Percentiles rank a stretch among this genome's conserved stretches.
phyloP scores from a whole-genome alignment of 2,329 filamentous ascomycete genomes.

The Diaporthe velutina region DNA sequence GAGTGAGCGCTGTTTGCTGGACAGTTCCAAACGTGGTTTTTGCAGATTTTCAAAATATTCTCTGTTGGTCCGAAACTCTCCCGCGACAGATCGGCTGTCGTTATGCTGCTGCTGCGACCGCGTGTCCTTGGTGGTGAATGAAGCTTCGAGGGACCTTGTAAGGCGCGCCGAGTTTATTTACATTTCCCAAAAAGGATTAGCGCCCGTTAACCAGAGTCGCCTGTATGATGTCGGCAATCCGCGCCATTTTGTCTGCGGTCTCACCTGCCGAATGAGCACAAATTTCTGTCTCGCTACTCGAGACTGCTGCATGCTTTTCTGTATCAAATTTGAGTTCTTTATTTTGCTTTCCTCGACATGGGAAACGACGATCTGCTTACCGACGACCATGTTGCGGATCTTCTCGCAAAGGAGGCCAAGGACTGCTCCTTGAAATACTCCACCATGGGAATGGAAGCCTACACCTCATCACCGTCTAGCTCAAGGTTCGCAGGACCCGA shows the following conservation, averaged over 20 bases:
- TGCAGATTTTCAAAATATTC: background rate
- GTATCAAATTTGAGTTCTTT: background rate
- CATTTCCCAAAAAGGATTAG: constrained; percentile 24
- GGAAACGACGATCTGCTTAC: constrained; percentile 67
- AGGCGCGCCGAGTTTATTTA: constrained; percentile 32
- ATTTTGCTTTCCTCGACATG: constrained; percentile 47
- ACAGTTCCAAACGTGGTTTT: background rate
- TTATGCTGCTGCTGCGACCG: background rate
- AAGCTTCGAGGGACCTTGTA: background rate
- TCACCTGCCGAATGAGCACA: background rate
- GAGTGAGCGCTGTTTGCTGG: too few relatives aligned
- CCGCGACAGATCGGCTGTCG: background rate
- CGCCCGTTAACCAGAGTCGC: background rate
- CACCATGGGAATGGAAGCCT: constrained; percentile 79
- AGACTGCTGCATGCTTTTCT: background rate
- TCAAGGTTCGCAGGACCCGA: constrained; percentile 35
- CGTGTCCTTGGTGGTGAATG: background rate
- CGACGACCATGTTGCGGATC: constrained; percentile 83
- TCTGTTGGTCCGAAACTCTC: background rate
- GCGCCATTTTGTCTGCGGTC: background rate
- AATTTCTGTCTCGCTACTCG: background rate
- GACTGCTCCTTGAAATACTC: constrained; percentile 81
- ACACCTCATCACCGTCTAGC: constrained; percentile 59
- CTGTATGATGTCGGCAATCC: constrained; percentile 5
- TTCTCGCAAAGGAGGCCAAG: constrained; percentile 85